Evolutionary conservation across 805 yeast genomes (phyloP), one percentile per base, ranked within the genome.

Genomic region (Brettanomyces sp.): DNA sequence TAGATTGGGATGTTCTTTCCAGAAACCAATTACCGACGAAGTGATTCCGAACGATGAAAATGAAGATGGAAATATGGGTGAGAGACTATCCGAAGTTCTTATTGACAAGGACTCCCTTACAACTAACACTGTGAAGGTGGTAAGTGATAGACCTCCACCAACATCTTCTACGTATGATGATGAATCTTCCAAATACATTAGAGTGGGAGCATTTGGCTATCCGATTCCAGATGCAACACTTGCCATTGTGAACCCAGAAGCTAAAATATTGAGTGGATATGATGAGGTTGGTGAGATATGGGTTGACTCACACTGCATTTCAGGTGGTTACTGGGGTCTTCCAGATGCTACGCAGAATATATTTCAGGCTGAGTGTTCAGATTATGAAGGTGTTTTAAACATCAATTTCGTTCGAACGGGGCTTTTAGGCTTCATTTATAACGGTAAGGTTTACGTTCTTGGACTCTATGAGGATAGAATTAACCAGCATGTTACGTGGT

Each of bases 231-330:
- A 91, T 66, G 91, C 97, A 0, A 86, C 95, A 0, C 62, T 91
- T 32, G 97, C 97, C 0, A 78, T 93, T 28, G 98, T 93, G 0
- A 89, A 95, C 59, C 98, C 98, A 0, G 98, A 93, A 49, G 87
- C 91, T 48, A 75, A 82, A 35, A 69, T 81, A 2, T 66, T 93
- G 14, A 85, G 87, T 4, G 79, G 80, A 2, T 82, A 75, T 42
- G 77, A 85, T 56, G 87, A 84, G 51, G 86, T 93, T 13, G 99
- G 99, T 25, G 99, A 93, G 62, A 82, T 93, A 33, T 93, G 98
- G 98, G 85, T 93, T n/a, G 96, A 90, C 56, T 83, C 95, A 39
- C 91, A 91, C 1, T 85, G 95, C 49, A 65, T 93, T 5, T 82
- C 95, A 2, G 96, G 95, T 13, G 96, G 95, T 0, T 86, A 85